Conservation (phyloP, 2,329 filamentous ascomycete species). For the Davidsoniella eucalypti region DNA sequence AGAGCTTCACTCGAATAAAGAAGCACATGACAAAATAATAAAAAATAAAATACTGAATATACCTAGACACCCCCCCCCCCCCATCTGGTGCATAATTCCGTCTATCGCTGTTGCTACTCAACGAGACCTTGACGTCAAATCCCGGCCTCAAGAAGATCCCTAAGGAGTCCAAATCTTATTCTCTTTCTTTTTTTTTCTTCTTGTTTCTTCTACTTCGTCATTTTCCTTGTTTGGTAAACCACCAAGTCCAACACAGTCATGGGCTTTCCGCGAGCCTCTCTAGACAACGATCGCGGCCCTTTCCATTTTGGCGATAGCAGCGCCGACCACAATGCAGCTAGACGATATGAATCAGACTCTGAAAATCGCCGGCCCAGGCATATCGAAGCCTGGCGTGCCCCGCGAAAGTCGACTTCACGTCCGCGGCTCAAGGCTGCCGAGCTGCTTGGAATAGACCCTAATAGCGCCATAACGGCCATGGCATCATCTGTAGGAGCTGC, state of each 20-base stretch:
- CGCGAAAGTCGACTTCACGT: background rate
- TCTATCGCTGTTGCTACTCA: no score
- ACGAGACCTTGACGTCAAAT: no score
- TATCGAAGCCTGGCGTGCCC: constrained; percentile 7
- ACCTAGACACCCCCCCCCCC: no score
- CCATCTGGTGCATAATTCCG: no score
- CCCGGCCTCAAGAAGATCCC: no score
- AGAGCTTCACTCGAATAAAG: no score
- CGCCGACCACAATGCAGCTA: background rate
- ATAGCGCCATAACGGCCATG: background rate
- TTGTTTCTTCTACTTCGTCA: background rate
- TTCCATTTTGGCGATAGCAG: background rate
- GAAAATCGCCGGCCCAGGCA: constrained; percentile 7
- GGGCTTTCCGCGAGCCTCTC: constrained; percentile 1
- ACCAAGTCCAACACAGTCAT: background rate
- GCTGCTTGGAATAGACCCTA: background rate
- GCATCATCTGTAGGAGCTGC: background rate
- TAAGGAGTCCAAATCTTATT: background rate
- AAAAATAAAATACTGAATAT: no score
- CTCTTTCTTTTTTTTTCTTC: background rate
- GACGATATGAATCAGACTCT: constrained; percentile 7
- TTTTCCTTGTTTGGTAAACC: background rate
- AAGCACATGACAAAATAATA: no score
- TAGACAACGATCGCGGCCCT: constrained; percentile 3
- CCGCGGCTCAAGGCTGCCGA: background rate